Evolutionary conservation across 352 stramenopile genomes (phyloP), one percentile per base, ranked within the genome.

Genomic region (Phytophthora melonis): DNA sequence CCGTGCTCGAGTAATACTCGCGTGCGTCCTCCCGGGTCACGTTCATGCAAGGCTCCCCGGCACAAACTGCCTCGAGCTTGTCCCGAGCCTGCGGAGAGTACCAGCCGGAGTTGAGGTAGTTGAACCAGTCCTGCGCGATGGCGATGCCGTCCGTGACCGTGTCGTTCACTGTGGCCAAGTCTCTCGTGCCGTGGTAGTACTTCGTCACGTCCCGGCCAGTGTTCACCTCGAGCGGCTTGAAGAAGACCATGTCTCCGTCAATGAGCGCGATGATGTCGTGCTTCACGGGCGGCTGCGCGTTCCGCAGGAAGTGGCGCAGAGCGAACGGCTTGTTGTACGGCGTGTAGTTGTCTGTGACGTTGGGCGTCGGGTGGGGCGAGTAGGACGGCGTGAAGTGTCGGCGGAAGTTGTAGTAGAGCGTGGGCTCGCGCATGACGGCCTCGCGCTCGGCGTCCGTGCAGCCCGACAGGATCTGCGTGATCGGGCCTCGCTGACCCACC

Each of bases 271-370:
- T 67, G 25, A 81, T 75, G 8, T 76, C 63, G 50, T 88, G 72
- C 21, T 67, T 68, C 5, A 90, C 76, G 0, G 80, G 80, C 27
- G 82, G 75, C 3, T 86, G 76, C 1, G 81, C 74, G 18, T 90
- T 74, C 32, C 65, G 52, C 8, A 91, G 64, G 58, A 82, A 92
- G 70, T 91, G 79, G 23, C 80, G 77, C 19, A 92, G 65, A 27
- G 70, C 63, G 57, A 83, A 88, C 25, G 83, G 80, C 49, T 90
- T 90, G 68, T 88, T 89, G 72, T 88, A 89, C 30, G 81, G 79
- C 19, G 70, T 77, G 69, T 88, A 90, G 18, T 64, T 1, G 68
- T 90, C 81, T 25, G 74, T 71, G n/a, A 87, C 60, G 47, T 76
- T 77, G 16, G 73, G 72, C 34, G 57, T 58, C 9, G 83, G 81